A percentile compares a stretch with the other conserved stretches of the same genome.
These are phyloP conservation scores for Cladophialophora carrionii DNA, from an alignment of 2,329 filamentous ascomycete species.

Conservation along the genomic window DNA sequence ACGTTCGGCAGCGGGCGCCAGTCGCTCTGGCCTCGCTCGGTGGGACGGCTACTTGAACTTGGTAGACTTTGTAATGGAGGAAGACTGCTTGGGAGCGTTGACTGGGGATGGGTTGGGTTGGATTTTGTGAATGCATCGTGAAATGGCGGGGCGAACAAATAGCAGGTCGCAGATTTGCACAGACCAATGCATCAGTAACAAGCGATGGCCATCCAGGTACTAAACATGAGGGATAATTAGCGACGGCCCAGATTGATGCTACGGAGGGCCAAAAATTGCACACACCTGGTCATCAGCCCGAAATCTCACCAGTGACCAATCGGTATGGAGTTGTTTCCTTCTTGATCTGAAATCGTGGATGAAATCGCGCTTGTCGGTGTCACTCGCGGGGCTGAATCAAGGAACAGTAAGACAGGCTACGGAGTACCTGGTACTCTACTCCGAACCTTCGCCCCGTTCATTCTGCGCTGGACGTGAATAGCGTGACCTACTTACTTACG, in stretches of 20 bases:
- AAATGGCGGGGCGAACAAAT: neutral
- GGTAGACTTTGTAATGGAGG: neutral
- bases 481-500: too few relatives aligned
- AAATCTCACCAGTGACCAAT: neutral
- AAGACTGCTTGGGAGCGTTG: neutral
- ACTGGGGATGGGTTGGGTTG: neutral
- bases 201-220: too few relatives aligned
- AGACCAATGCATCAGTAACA: too few relatives aligned
- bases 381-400: too few relatives aligned
- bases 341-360: neutral
- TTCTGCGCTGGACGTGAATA: neutral
- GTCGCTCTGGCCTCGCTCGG: neutral
- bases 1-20: constrained; percentile 3
- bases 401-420: too few relatives aligned
- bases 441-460: neutral
- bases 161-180: neutral
- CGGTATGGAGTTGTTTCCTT: neutral
- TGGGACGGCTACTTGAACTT: neutral
- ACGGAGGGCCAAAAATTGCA: neutral
- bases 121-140: neutral
- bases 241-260: too few relatives aligned
- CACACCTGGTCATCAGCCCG: neutral
- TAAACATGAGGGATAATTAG: too few relatives aligned
- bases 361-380: neutral
- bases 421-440: too few relatives aligned